These are phyloP conservation scores for Pseudocercospora vitis DNA, from an alignment of 2,329 filamentous ascomycete species.

Conservation along the genomic window DNA sequence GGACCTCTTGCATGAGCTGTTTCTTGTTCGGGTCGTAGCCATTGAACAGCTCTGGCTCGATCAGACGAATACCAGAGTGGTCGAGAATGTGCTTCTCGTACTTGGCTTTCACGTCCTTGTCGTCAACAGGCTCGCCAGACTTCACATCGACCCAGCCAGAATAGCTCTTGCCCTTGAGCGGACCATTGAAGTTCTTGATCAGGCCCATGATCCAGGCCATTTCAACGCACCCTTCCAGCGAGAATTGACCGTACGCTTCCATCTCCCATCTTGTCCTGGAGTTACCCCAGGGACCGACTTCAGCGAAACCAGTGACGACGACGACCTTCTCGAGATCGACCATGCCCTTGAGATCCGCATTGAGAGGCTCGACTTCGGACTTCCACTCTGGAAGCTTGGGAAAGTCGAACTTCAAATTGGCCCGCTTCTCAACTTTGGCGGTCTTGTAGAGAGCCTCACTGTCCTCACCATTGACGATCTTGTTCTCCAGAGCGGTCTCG, in stretches of 20 bases:
- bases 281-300: slow-evolving; percentile 98
- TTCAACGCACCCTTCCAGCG: slow-evolving; percentile 94
- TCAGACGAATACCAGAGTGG: slow-evolving; percentile 94
- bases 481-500: slow-evolving; percentile 95
- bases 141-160: slow-evolving; percentile 96
- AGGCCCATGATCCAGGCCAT: slow-evolving; percentile 99
- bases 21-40: slow-evolving; percentile 99
- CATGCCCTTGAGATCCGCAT: slow-evolving; percentile 90
- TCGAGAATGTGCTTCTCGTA: slow-evolving; percentile 97
- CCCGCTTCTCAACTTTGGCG: slow-evolving; percentile 86
- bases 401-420: slow-evolving; percentile 98
- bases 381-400: slow-evolving; percentile 90
- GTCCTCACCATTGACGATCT: slow-evolving; percentile 90
- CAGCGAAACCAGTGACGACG: slow-evolving; percentile 93
- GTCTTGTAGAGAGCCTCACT: slow-evolving; percentile 94
- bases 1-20: slow-evolving; percentile 94
- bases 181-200: slow-evolving; percentile 97
- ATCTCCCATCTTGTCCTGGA: slow-evolving; percentile 98
- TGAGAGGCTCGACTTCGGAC: slow-evolving; percentile 82
- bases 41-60: slow-evolving; percentile 94
- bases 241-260: slow-evolving; percentile 96
- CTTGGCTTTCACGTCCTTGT: slow-evolving; percentile 96
- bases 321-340: slow-evolving; percentile 98
- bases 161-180: slow-evolving; percentile 93
- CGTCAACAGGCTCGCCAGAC: slow-evolving; percentile 90